phyloP scores from a whole-genome alignment of 306 rosid genomes.

The Nissolia schottii region DNA sequence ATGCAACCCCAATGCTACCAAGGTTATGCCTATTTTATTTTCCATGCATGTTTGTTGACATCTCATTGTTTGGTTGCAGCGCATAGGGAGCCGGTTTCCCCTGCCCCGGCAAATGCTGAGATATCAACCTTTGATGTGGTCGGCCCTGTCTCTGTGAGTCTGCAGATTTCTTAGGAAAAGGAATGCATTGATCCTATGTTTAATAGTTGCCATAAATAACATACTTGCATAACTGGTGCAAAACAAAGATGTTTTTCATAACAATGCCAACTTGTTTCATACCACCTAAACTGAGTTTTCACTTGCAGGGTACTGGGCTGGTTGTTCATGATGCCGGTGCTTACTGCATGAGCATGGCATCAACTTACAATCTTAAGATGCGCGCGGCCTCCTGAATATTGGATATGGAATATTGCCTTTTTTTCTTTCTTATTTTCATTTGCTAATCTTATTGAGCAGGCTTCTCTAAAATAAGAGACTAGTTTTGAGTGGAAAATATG shows the following conservation, averaged over 20 bases:
- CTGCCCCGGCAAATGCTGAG: conserved; percentile 51
- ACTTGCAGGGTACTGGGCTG: conserved; percentile 81
- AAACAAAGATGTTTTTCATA: too few relatives aligned
- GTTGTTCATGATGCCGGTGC: conserved; percentile 99
- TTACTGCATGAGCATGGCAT: conserved; percentile 99
- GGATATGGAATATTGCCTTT: conserved; percentile 50
- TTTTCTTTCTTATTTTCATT: neutral
- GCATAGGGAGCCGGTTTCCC: conserved; percentile 89
- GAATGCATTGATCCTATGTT: neutral
- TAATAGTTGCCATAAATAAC: neutral
- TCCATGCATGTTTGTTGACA: neutral
- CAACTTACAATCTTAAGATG: conserved; percentile 96
- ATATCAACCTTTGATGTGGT: conserved; percentile 38
- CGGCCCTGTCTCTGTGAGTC: conserved; percentile 55
- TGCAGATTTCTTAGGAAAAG: conserved; percentile 55
- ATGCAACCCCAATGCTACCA: neutral
- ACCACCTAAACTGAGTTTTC: conserved; percentile 20
- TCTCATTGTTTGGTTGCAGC: conserved; percentile 49
- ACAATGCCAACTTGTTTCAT: conserved; percentile 1
- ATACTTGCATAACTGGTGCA: neutral
- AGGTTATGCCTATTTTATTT: neutral
- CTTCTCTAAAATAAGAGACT: neutral
- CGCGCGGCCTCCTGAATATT: conserved; percentile 92
- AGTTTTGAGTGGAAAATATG: neutral
- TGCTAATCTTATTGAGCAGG: neutral